These are phyloP conservation scores for Aspergillus chevalieri DNA, from an alignment of 2,329 filamentous ascomycete genomes.

Conservation along the genomic window DNA sequence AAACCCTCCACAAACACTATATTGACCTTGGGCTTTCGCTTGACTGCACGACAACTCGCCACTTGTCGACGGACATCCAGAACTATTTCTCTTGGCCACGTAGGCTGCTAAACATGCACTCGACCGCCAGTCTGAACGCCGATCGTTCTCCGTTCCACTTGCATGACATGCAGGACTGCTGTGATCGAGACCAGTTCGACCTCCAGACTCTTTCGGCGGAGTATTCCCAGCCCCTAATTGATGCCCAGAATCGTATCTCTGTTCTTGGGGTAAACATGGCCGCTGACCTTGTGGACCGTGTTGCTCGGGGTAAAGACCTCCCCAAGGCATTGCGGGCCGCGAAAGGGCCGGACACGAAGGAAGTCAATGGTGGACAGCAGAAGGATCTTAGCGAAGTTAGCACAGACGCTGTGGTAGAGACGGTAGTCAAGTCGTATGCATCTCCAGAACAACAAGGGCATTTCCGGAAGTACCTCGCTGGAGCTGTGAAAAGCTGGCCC, in stretches of 20 bases:
- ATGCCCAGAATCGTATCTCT: neutral
- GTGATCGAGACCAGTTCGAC: neutral
- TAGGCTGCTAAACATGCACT: constrained; percentile 1
- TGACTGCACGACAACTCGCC: neutral
- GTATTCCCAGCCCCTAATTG: neutral
- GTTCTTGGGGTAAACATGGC: neutral
- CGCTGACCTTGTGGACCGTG: neutral
- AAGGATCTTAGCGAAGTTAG: neutral
- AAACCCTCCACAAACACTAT: constrained; percentile 1
- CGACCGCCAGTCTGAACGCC: neutral
- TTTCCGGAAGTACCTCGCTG: neutral
- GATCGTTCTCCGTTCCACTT: neutral
- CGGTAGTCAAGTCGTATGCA: constrained; percentile 5
- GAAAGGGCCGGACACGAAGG: neutral
- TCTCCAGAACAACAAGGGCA: neutral
- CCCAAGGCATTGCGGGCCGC: neutral
- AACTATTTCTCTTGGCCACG: constrained; percentile 2
- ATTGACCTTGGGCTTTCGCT: constrained; percentile 7
- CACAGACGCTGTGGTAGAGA: neutral
- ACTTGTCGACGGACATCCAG: constrained; percentile 1
- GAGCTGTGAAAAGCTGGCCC: constrained; percentile 2
- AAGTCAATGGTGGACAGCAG: neutral
- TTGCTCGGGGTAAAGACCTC: constrained; percentile 1
- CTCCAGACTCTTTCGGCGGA: neutral
- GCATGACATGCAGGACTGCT: neutral